phyloP scores from a whole-genome alignment of 352 stramenopile species.

The Globisporangium spiculum region DNA sequence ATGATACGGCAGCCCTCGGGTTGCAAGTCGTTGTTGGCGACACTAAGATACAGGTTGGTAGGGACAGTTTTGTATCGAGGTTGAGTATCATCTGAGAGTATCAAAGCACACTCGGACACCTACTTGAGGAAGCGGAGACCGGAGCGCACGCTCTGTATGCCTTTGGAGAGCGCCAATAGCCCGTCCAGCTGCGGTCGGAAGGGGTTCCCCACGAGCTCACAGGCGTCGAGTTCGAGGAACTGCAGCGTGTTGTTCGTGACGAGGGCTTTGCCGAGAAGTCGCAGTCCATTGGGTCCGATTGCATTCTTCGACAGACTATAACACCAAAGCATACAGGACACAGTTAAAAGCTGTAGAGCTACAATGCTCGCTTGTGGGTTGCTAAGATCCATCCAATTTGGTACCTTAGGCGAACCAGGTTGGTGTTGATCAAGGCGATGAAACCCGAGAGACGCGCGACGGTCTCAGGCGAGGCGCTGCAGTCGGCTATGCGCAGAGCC shows the following conservation, averaged over 20 bases:
- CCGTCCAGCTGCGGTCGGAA: slow-evolving; percentile 53
- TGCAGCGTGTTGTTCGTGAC: slow-evolving; percentile 66
- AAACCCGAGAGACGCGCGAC: slow-evolving; percentile 27
- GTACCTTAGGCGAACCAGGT: slow-evolving; percentile 32
- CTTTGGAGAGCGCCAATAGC: slow-evolving; percentile 51
- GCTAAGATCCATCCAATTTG: background rate
- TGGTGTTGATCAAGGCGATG: slow-evolving; percentile 27
- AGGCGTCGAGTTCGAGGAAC: slow-evolving; percentile 51
- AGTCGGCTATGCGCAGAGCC: slow-evolving; percentile 22
- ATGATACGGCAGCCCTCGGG: slow-evolving; percentile 58
- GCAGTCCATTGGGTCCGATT: slow-evolving; percentile 38
- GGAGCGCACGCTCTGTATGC: slow-evolving; percentile 52
- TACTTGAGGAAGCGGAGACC: slow-evolving; percentile 50
- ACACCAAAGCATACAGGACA: background rate
- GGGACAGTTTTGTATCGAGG: no score
- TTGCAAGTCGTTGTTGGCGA: slow-evolving; percentile 49
- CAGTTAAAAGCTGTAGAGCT: background rate
- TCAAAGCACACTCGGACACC: background rate
- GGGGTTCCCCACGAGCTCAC: slow-evolving; percentile 45
- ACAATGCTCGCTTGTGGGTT: background rate
- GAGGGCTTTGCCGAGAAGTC: slow-evolving; percentile 44
- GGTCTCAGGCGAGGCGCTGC: slow-evolving; percentile 16
- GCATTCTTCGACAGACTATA: slow-evolving; percentile 39
- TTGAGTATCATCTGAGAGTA: background rate
- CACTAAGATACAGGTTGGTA: slow-evolving; percentile 17